Percentiles rank a stretch among this genome's conserved stretches.
phyloP scores from a whole-genome alignment of 257 asterid genomes.

The Solanum piurae region DNA sequence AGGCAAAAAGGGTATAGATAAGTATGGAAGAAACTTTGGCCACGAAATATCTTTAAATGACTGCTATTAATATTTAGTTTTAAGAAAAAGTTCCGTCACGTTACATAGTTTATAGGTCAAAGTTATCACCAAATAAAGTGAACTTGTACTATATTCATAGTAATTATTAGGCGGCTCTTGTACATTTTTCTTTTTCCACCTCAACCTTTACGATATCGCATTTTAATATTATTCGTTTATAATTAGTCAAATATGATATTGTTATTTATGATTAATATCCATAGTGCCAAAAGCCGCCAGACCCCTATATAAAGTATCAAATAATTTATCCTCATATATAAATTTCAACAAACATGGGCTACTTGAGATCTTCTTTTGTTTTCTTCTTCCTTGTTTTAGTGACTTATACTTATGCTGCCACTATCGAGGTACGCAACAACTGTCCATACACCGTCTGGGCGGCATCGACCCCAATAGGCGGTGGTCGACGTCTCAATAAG shows the following conservation, averaged over 20 bases:
- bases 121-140: background rate
- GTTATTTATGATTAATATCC: background rate
- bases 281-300: background rate
- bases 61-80: background rate
- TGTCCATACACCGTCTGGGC: constrained; percentile 35
- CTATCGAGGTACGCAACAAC: constrained; percentile 13
- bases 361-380: background rate
- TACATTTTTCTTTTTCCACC: background rate
- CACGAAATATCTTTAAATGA: too few relatives aligned
- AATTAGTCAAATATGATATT: background rate
- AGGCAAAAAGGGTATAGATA: too few relatives aligned
- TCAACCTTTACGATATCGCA: background rate
- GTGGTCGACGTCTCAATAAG: constrained; percentile 1
- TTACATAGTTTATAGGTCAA: background rate
- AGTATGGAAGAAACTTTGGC: too few relatives aligned
- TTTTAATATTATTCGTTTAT: background rate
- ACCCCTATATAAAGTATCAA: background rate
- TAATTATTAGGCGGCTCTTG: background rate
- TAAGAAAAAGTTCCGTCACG: background rate
- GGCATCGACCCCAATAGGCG: constrained; percentile 22
- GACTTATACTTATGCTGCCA: constrained; percentile 7
- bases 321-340: background rate
- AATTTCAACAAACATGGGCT: background rate
- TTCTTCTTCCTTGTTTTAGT: background rate
- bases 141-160: background rate